Conservation (phyloP, 768 basidiomycete species). For the Lactarius hatsudake region DNA sequence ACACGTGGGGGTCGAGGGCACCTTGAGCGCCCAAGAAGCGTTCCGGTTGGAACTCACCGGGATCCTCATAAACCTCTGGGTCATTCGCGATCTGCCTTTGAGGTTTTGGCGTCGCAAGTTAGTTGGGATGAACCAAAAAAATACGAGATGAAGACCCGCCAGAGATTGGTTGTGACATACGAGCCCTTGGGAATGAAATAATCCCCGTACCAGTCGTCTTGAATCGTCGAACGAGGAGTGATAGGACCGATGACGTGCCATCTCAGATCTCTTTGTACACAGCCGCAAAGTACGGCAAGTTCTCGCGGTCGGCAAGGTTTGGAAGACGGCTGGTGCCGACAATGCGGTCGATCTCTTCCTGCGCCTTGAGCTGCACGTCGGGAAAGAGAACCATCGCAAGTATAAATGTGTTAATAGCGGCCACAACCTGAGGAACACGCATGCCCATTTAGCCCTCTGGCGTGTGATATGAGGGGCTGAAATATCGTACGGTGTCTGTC, state of each 20-base stretch:
- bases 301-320: conserved; percentile 22
- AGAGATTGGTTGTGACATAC: conserved; percentile 27
- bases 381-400: conserved; percentile 29
- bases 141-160: conserved; percentile 11
- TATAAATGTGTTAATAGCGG: conserved; percentile 24
- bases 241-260: conserved; percentile 30
- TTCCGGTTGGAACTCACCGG: conserved; percentile 25
- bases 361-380: conserved; percentile 29
- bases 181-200: conserved; percentile 31
- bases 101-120: background rate
- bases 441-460: background rate
- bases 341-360: conserved; percentile 30
- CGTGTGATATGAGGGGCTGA: background rate
- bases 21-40: conserved; percentile 18
- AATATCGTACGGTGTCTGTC: conserved; percentile 17
- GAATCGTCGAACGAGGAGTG: conserved; percentile 12
- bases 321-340: conserved; percentile 28
- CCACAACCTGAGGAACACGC: conserved; percentile 12
- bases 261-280: conserved; percentile 30
- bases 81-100: conserved; percentile 20
- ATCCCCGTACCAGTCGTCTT: conserved; percentile 27
- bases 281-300: conserved; percentile 31
- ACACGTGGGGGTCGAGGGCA: conserved; percentile 17
- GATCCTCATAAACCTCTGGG: conserved; percentile 19
- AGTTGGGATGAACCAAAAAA: background rate